A percentile compares a stretch with the other conserved stretches of the same genome.
phyloP scores from a whole-genome alignment of 1,139 yeast genomes.

The Blastobotrys buckinghamii region DNA sequence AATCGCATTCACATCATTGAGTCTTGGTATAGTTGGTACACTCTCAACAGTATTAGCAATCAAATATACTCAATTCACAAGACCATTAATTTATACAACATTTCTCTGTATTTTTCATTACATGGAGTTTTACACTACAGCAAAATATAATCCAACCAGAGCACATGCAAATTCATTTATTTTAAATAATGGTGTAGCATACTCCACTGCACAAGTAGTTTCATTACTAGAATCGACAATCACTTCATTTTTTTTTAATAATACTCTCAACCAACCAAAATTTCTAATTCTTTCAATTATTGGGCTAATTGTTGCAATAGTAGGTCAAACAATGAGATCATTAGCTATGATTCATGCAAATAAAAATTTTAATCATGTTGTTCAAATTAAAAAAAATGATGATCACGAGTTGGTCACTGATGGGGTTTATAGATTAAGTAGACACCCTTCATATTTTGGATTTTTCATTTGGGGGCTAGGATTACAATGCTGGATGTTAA shows the following conservation, averaged over 20 bases:
- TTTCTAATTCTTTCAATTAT: conserved; percentile 22
- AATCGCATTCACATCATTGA: conserved; percentile 38
- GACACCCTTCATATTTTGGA: conserved; percentile 93
- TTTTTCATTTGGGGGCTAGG: conserved; percentile 95
- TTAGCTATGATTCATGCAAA: conserved; percentile 85
- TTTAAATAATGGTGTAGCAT: conserved; percentile 60
- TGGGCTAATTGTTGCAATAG: conserved; percentile 45
- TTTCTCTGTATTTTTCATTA: conserved; percentile 64
- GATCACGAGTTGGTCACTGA: conserved; percentile 62
- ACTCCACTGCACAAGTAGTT: conserved; percentile 55
- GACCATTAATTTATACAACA: conserved; percentile 46
- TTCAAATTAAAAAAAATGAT: conserved; percentile 47
- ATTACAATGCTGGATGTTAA: conserved; percentile 62
- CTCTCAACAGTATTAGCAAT: conserved; percentile 7
- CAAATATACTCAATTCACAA: conserved; percentile 23
- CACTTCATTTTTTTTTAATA: conserved; percentile 34
- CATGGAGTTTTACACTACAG: conserved; percentile 75
- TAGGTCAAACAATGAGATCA: conserved; percentile 67
- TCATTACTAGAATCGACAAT: conserved; percentile 45
- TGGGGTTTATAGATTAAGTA: conserved; percentile 57
- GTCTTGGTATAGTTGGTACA: conserved; percentile 26
- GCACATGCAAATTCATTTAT: conserved; percentile 73
- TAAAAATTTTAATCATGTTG: conserved; percentile 76
- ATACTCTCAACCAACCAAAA: neutral
- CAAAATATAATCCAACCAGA: conserved; percentile 59